These are phyloP conservation scores for Eucalyptus shirleyi DNA, from an alignment of 345 rosid genomes.

Conservation along the genomic window DNA sequence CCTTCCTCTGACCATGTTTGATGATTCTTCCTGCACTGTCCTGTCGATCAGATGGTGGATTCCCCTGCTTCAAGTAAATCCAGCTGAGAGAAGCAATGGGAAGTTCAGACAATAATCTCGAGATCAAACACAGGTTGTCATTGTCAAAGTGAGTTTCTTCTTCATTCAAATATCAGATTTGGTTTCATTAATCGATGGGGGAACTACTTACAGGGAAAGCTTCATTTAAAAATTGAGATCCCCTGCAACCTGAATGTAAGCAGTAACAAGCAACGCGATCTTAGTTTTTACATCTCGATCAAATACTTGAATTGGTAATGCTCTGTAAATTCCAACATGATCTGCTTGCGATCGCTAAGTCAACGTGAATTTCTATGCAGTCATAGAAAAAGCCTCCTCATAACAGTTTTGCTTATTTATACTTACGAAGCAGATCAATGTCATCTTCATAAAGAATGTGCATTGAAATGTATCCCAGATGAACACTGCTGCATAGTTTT, in stretches of 20 bases:
- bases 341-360: not conserved
- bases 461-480: not conserved
- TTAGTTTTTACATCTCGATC: not conserved
- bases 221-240: not conserved
- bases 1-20: not conserved
- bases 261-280: not conserved
- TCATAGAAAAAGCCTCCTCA: not conserved
- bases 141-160: conserved; percentile 24
- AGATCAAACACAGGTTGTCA: conserved; percentile 27
- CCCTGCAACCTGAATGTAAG: not conserved
- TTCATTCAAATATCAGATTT: not conserved
- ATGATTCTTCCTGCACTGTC: not conserved
- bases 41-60: not conserved
- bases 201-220: not conserved
- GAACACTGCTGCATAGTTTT: not conserved
- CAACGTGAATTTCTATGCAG: not conserved
- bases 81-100: conserved; percentile 24
- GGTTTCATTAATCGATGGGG: not conserved
- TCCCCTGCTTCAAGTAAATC: not conserved
- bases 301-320: not conserved
- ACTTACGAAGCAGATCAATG: not conserved
- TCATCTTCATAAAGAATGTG: not conserved
- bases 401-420: not conserved
- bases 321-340: not conserved
- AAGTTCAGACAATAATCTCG: conserved; percentile 6